Base-by-base conservation (phyloP, 2,329 filamentous ascomycete genomes). In the Pyrenophora teres region DNA sequence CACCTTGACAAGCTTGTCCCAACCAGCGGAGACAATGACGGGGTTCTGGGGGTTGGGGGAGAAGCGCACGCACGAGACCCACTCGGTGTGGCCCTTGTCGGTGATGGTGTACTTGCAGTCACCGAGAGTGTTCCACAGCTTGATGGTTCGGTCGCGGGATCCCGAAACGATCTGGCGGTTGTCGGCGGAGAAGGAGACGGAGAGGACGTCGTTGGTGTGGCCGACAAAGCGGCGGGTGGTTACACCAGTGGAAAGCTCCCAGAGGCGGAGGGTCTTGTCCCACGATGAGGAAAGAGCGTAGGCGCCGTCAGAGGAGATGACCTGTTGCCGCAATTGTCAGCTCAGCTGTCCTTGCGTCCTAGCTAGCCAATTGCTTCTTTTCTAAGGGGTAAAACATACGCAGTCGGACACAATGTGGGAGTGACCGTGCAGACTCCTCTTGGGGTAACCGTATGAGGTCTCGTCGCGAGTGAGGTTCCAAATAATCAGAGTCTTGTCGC, bases 101-200 rank as follows among this genome's bases (percentile, higher is more conserved):
- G 91, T 96, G 85, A 99, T 97, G 84, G 93, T 99, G 88, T 87
- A 99, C 87, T 99, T 99, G 92, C 94, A 99, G 87, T 99, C 94
- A 82, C 94, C 94, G 68, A 99, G 91, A 73, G 94, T 99, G 87
- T 99, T 99, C 94, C 94, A 99, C 74, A 99, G 88, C 90, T 97
- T 99, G 87, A 99, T 97, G 76, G 90, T 91, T 79, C 92, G 89
- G 85, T 99, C 94, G 79, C 94, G 92, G 65, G 94, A 97, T 69
- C 92, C 94, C 68, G 94, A 97, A 74, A 97, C 94, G 81, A 99
- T 97, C 86, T 97, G 94, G 78, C 94, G 90, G 90, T 97, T 97
- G 86, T 99, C 94, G 87, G 94, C 94, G 73, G 94, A 97, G 90
- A 99, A 99, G 71, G 92, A 97, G 79, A 99, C 94, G 79, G 93